phyloP scores from a whole-genome alignment of 2,329 filamentous ascomycete genomes.

The Verticillium albo-atrum region DNA sequence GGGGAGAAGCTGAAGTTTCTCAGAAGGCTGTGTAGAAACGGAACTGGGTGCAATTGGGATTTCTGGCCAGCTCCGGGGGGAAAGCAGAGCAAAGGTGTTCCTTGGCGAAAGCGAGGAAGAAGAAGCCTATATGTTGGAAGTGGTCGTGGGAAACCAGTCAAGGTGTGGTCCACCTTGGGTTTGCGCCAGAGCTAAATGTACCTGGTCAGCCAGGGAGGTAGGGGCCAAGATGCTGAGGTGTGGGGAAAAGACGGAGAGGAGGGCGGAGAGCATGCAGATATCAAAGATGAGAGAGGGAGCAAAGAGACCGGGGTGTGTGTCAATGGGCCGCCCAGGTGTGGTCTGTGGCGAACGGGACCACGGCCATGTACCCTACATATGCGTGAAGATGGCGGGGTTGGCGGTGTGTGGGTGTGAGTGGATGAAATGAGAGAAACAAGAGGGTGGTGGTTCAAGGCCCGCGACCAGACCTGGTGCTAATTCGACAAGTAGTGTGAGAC shows the following conservation, averaged over 20 bases:
- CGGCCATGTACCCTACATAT: neutral
- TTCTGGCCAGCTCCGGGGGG: neutral
- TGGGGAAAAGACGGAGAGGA: neutral
- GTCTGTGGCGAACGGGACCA: neutral
- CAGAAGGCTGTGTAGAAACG: neutral
- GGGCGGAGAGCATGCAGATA: neutral
- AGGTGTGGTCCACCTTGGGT: neutral
- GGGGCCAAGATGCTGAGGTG: neutral
- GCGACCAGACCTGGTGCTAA: neutral
- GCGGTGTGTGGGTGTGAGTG: neutral
- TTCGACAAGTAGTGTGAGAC: neutral
- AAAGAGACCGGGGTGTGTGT: neutral
- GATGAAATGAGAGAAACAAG: conserved; percentile 15
- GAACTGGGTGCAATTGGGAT: neutral
- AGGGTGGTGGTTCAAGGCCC: conserved; percentile 3
- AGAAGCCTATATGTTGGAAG: neutral
- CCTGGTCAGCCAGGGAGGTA: neutral
- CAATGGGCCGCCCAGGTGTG: neutral
- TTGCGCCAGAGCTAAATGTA: neutral
- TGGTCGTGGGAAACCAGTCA: neutral
- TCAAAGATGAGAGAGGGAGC: neutral
- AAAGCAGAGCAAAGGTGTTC: neutral
- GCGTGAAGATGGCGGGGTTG: neutral
- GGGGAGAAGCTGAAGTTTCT: neutral
- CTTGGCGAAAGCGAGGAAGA: neutral